These are phyloP conservation scores for Puya raimondii DNA, from an alignment of 176 grass and related monocot species.

Conservation along the genomic window DNA sequence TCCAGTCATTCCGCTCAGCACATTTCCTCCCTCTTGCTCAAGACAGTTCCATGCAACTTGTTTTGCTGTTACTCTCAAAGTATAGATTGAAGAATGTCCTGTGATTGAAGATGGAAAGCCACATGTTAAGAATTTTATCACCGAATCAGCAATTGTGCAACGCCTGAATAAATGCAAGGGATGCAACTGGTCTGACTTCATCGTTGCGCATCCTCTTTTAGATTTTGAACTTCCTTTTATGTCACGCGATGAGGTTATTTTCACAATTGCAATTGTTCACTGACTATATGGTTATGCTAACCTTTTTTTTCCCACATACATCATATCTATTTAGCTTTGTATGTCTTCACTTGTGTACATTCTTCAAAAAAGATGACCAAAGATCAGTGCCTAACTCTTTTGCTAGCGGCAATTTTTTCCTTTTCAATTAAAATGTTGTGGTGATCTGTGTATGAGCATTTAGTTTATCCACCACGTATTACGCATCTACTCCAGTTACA, in stretches of 20 bases:
- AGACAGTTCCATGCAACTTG: conserved; percentile 68
- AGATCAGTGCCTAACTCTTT: too few relatives aligned
- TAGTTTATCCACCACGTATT: too few relatives aligned
- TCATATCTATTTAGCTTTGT: conserved; percentile 30
- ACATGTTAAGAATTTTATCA: conserved; percentile 81
- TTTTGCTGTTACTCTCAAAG: conserved; percentile 82
- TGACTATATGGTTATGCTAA: neutral
- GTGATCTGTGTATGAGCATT: neutral
- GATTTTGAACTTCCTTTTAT: conserved; percentile 93
- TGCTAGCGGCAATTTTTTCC: too few relatives aligned
- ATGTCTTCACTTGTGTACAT: too few relatives aligned
- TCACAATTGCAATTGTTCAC: neutral
- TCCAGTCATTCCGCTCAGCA: conserved; percentile 47
- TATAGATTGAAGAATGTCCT: conserved; percentile 86
- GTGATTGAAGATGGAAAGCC: conserved; percentile 55
- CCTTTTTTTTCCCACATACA: neutral
- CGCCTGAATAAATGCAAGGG: conserved; percentile 82
- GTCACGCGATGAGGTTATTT: conserved; percentile 67
- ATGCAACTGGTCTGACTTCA: conserved; percentile 94
- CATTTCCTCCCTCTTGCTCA: conserved; percentile 72
- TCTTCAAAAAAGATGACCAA: too few relatives aligned
- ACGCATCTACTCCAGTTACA: neutral
- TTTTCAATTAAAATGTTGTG: too few relatives aligned
- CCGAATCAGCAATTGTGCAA: conserved; percentile 55
- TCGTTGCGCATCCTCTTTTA: conserved; percentile 52